Conservation (phyloP, 2,329 filamentous ascomycete species). For the Alternaria atra region DNA sequence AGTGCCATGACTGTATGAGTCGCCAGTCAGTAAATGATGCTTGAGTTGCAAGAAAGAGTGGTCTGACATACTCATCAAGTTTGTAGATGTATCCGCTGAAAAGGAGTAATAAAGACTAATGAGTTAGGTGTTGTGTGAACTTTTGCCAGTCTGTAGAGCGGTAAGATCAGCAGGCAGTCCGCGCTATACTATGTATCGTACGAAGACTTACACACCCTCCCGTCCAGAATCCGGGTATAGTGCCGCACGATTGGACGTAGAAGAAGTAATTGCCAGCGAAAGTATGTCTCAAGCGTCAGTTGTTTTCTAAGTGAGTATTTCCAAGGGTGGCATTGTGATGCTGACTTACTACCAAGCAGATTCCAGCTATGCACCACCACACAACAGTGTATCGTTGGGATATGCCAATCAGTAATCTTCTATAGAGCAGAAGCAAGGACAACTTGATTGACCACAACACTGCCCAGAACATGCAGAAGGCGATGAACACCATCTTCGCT, state of each 20-base stretch:
- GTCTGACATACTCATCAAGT: slow-evolving; percentile 36
- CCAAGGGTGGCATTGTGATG: background rate
- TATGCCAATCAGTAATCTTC: slow-evolving; percentile 43
- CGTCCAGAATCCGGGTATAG: slow-evolving; percentile 20
- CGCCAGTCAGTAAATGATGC: background rate
- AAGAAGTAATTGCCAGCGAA: slow-evolving; percentile 48
- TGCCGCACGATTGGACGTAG: slow-evolving; percentile 48
- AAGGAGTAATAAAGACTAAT: slow-evolving; percentile 28
- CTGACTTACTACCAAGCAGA: slow-evolving; percentile 42
- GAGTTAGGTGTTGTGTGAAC: slow-evolving; percentile 31
- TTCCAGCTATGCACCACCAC: slow-evolving; percentile 47
- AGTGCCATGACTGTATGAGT: slow-evolving; percentile 40
- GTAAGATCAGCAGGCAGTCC: background rate
- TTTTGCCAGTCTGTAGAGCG: background rate
- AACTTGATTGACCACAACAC: slow-evolving; percentile 52
- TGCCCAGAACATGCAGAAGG: slow-evolving; percentile 51
- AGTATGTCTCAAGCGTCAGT: slow-evolving; percentile 28
- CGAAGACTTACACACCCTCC: slow-evolving; percentile 14
- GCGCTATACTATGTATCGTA: background rate
- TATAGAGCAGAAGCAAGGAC: slow-evolving; percentile 51
- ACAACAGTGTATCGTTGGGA: slow-evolving; percentile 35
- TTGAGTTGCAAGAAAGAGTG: background rate
- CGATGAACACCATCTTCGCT: slow-evolving; percentile 51
- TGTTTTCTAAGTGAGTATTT: background rate
- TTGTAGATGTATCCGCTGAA: slow-evolving; percentile 41